Evolutionary conservation across 2,329 filamentous ascomycete species (phyloP).

Genomic region (Aspergillus sp.): DNA sequence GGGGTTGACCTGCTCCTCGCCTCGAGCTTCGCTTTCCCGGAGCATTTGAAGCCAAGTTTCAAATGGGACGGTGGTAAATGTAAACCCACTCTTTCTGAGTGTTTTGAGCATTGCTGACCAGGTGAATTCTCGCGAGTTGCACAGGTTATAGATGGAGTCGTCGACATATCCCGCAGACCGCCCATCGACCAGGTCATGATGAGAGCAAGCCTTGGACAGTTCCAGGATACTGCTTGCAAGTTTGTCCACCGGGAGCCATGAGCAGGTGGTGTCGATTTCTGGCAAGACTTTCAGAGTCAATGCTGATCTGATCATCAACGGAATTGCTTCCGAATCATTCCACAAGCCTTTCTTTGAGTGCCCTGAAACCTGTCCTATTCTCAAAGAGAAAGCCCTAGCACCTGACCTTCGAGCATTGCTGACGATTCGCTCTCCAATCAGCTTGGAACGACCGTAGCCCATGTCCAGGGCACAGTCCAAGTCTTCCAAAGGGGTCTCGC

Average conservation of each 20-base stretch:
- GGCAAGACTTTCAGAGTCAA: constrained; percentile 22
- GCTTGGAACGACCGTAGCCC: constrained; percentile 30
- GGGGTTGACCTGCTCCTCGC: constrained; percentile 25
- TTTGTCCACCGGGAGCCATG: constrained; percentile 29
- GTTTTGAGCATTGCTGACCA: constrained; percentile 29
- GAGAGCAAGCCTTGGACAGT: constrained; percentile 13
- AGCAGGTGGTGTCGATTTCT: constrained; percentile 17
- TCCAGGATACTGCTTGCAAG: constrained; percentile 23
- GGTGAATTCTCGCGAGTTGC: constrained; percentile 26
- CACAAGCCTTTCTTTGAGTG: constrained; percentile 28
- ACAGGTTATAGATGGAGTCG: constrained; percentile 26
- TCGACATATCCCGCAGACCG: constrained; percentile 4
- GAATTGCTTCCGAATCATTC: constrained; percentile 30
- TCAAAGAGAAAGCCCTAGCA: constrained; percentile 23
- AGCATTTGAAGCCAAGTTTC: constrained; percentile 30
- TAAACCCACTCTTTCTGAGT: constrained; percentile 24
- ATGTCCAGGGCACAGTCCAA: constrained; percentile 16
- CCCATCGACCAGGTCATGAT: neutral
- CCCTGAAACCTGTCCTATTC: constrained; percentile 31
- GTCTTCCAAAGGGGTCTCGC: constrained; percentile 11
- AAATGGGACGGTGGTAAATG: constrained; percentile 30
- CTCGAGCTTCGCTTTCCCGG: constrained; percentile 19
- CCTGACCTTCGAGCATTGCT: constrained; percentile 19
- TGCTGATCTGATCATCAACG: constrained; percentile 28
- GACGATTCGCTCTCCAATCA: constrained; percentile 27